These are phyloP conservation scores for Aegle marmelos DNA, from an alignment of 345 rosid species.

Conservation along the genomic window DNA sequence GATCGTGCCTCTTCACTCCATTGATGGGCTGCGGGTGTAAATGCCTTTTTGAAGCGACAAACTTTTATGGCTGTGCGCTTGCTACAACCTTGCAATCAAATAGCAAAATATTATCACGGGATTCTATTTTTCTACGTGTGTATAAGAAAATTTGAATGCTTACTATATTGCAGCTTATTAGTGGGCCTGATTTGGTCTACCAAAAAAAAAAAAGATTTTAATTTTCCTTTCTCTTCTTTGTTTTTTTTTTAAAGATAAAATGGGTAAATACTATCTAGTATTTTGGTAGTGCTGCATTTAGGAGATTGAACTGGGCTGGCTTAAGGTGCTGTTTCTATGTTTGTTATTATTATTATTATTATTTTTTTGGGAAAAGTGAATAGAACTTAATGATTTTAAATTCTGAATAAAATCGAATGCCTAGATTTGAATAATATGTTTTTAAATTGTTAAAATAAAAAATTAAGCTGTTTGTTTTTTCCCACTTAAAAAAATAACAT, in stretches of 20 bases:
- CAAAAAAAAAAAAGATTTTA: neutral
- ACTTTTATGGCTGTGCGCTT: neutral
- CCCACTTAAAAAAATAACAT: no score
- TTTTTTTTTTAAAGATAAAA: no score
- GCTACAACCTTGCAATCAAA: neutral
- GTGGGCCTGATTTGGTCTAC: neutral
- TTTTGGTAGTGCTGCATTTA: no score
- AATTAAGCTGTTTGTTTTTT: no score
- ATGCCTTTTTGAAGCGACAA: neutral
- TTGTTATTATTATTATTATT: no score
- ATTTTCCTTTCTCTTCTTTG: neutral
- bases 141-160: neutral
- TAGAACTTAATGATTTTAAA: no score
- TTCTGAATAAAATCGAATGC: no score
- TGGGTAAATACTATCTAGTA: no score
- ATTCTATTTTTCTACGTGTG: neutral
- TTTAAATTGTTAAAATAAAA: rapidly evolving
- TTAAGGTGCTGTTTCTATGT: no score
- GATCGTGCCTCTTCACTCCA: constrained; percentile 18
- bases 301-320: no score
- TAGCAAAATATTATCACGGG: neutral
- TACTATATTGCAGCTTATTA: neutral
- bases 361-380: no score
- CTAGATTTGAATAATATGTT: no score
- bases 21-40: constrained; percentile 11